These are phyloP conservation scores for Colletotrichum horii DNA, from an alignment of 2,329 filamentous ascomycete genomes.

Conservation along the genomic window DNA sequence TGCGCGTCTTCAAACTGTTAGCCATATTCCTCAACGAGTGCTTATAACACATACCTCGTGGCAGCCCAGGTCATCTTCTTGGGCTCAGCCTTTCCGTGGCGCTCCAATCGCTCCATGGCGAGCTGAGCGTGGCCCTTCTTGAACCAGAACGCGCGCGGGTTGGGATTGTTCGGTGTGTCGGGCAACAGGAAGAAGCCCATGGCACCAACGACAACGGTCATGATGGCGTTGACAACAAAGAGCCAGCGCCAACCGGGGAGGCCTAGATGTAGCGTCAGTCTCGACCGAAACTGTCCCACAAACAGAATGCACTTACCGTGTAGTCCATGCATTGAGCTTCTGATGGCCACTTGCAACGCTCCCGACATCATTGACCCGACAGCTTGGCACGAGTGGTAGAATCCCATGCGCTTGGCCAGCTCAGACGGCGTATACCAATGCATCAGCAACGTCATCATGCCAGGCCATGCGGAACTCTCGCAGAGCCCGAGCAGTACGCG, in stretches of 20 bases:
- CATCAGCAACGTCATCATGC: constrained; percentile 40
- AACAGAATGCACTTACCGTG: neutral
- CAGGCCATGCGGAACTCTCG: constrained; percentile 36
- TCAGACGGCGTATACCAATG: constrained; percentile 43
- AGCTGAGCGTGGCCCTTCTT: constrained; percentile 12
- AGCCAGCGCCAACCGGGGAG: constrained; percentile 48
- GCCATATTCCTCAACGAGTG: neutral
- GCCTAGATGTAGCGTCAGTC: constrained; percentile 40
- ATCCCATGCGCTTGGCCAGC: constrained; percentile 55
- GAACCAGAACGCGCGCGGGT: constrained; percentile 16
- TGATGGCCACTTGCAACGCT: constrained; percentile 58
- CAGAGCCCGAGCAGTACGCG: constrained; percentile 48
- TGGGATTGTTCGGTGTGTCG: constrained; percentile 29
- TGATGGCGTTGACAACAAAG: constrained; percentile 42
- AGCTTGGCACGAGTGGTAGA: constrained; percentile 54
- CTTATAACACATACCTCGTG: constrained; percentile 19
- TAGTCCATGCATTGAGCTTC: constrained; percentile 17
- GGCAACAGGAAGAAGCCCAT: constrained; percentile 20
- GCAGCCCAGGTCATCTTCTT: constrained; percentile 30
- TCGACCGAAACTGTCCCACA: neutral
- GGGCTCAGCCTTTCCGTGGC: constrained; percentile 21
- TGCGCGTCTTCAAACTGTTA: constrained; percentile 3
- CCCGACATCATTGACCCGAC: constrained; percentile 61
- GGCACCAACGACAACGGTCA: constrained; percentile 25
- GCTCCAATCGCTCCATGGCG: constrained; percentile 15